Evolutionary conservation across 257 asterid genomes (phyloP), one percentile per base, ranked within the genome.

Genomic region (Schizonepeta tenuifolia): DNA sequence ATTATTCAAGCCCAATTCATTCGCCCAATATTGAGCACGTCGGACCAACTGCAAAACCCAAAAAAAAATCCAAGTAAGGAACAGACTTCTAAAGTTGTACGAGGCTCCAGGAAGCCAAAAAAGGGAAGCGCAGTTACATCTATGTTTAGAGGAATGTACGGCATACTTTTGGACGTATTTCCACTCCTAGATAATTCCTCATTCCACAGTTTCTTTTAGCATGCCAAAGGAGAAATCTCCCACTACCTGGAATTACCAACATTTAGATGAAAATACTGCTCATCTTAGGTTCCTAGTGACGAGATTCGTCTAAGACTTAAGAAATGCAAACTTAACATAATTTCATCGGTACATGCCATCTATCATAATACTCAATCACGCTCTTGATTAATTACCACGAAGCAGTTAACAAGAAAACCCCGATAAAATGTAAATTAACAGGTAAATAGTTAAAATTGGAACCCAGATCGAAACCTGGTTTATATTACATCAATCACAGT

Each of bases 91-190:
- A 47, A 21, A 67, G 75, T 35, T 71, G 28, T 75, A 75, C 58
- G 47, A 69, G 62, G 49, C 62, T 59, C 74, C 14, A 59, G 58
- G 71, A 56, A 77, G 36, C 47, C 59, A 60, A 31, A 44, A 44
- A 14, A 50, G 36, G 2, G 20, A 9, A 67, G 18, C 49, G 41
- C 53, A 70, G 31, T 56, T 40, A 67, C 7, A 74, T 56, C 75
- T 54, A 53, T 59, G 43, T 67, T 60, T 59, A 20, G 46, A 46
- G 77, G 61, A 64, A 56, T 14, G 69, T 7, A 43, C 41, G 20
- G 67, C 90, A 46, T 91, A 93, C 98, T 80, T 87, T 94, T 59
- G 83, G 91, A 60, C 96, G 90, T 81, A 94, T 94, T 85, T 94
- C 98, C 83, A 94, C 67, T 72, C 98, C 98, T 67, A 94, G 84